phyloP scores from a whole-genome alignment of 768 basidiomycete species.

The Mycena filopes region DNA sequence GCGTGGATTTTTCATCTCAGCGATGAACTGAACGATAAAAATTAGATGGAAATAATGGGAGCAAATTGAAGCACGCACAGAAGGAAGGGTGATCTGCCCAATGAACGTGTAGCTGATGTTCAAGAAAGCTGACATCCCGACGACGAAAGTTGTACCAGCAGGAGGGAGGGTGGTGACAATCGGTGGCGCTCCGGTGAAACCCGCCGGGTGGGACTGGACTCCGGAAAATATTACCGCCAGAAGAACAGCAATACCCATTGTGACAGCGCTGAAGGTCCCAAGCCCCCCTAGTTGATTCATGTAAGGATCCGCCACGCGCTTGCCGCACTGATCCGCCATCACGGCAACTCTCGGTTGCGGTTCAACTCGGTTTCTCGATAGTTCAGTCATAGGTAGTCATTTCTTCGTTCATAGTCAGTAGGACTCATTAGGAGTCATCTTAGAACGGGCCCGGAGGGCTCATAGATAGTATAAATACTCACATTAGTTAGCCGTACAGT shows the following conservation, averaged over 20 bases:
- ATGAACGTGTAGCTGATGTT: constrained; percentile 59
- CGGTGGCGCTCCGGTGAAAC: constrained; percentile 49
- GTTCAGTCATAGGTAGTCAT: background rate
- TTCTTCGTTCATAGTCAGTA: too few species aligned
- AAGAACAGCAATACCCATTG: constrained; percentile 58
- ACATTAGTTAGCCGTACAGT: too few species aligned
- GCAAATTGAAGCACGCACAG: background rate
- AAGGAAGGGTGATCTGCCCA: constrained; percentile 55
- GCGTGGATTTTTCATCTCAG: constrained; percentile 58
- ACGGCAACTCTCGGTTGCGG: too few species aligned
- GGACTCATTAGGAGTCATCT: too few species aligned
- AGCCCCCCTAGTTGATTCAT: constrained; percentile 52
- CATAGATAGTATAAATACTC: too few species aligned
- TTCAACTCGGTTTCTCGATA: background rate
- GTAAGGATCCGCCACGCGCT: constrained; percentile 6
- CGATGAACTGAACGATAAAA: constrained; percentile 45
- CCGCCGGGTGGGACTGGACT: constrained; percentile 52
- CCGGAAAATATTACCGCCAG: constrained; percentile 55
- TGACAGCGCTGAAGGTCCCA: constrained; percentile 52
- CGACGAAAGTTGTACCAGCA: constrained; percentile 50
- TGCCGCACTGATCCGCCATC: too few species aligned
- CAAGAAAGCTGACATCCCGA: constrained; percentile 56
- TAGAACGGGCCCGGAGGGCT: too few species aligned
- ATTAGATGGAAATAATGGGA: background rate
- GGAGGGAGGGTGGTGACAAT: constrained; percentile 49